These are phyloP conservation scores for Porcisia deanei DNA, from an alignment of 208 protist genomes.

Conservation along the genomic window DNA sequence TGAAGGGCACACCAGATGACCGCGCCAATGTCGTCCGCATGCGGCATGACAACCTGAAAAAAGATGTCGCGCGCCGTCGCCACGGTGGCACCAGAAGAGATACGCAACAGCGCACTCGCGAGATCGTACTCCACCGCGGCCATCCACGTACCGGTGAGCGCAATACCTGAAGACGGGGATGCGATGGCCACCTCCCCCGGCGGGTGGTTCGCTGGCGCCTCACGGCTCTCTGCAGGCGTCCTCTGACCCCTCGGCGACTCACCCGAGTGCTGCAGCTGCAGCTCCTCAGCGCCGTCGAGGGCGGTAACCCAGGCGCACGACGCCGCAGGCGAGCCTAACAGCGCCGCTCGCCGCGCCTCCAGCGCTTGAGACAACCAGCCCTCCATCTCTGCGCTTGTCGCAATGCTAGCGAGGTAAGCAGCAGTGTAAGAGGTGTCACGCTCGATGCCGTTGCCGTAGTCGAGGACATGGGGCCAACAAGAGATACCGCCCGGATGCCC, in stretches of 20 bases:
- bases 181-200: background rate
- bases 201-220: background rate
- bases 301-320: conserved; percentile 5
- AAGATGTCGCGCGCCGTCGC: conserved; percentile 14
- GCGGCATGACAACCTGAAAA: conserved; percentile 23
- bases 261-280: background rate
- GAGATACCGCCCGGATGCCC: conserved; percentile 45
- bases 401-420: conserved; percentile 54
- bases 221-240: background rate
- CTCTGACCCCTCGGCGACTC: background rate
- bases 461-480: conserved; percentile 55
- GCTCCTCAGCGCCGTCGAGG: background rate
- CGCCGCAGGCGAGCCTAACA: conserved; percentile 9
- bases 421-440: conserved; percentile 51
- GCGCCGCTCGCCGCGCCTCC: conserved; percentile 6
- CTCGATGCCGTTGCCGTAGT: conserved; percentile 42
- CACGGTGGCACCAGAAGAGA: conserved; percentile 9
- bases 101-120: conserved; percentile 24
- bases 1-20: conserved; percentile 11
- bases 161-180: background rate
- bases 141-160: conserved; percentile 13
- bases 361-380: conserved; percentile 39
- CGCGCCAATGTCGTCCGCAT: conserved; percentile 14
- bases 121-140: conserved; percentile 36
- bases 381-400: conserved; percentile 27